Evolutionary conservation across 1,284 basidiomycete genomes (phyloP).

Genomic region (Fomitopsis betulina): DNA sequence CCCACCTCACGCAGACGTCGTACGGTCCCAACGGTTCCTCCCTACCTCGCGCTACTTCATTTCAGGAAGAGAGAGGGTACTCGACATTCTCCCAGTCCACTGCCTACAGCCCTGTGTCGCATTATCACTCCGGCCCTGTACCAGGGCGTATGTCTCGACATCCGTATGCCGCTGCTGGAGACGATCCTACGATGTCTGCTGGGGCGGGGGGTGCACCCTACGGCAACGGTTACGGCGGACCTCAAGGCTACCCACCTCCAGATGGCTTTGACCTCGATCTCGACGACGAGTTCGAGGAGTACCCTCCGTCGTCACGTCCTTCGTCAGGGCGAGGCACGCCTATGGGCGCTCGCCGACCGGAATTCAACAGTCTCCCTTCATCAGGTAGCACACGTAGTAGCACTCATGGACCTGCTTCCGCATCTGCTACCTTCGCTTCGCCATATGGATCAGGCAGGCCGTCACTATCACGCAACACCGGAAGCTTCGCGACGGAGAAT

Average conservation of each 20-base stretch:
- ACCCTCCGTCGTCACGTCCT: conserved; percentile 47
- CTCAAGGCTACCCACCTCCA: conserved; percentile 56
- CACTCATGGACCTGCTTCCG: conserved; percentile 13
- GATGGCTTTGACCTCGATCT: conserved; percentile 63
- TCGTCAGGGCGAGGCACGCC: conserved; percentile 70
- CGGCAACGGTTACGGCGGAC: conserved; percentile 34
- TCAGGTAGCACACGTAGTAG: conserved; percentile 20
- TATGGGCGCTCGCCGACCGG: conserved; percentile 50
- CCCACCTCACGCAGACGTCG: conserved; percentile 39
- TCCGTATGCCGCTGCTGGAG: conserved; percentile 18
- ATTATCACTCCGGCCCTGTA: conserved; percentile 32
- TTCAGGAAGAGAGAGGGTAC: conserved; percentile 18
- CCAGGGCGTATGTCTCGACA: conserved; percentile 31
- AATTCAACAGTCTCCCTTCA: conserved; percentile 37
- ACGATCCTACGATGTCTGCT: conserved; percentile 24
- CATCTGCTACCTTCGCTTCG: conserved; percentile 14
- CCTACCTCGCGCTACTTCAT: conserved; percentile 15
- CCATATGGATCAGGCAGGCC: conserved; percentile 30
- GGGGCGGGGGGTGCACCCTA: conserved; percentile 18
- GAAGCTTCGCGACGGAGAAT: conserved; percentile 49
- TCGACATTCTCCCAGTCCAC: conserved; percentile 26
- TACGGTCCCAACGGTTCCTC: conserved; percentile 25
- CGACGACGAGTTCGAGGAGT: conserved; percentile 74
- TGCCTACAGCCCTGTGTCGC: conserved; percentile 13
- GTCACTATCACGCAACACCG: conserved; percentile 42